Evolutionary conservation across 805 yeast genomes (phyloP).

Genomic region (Candida ponderosae): DNA sequence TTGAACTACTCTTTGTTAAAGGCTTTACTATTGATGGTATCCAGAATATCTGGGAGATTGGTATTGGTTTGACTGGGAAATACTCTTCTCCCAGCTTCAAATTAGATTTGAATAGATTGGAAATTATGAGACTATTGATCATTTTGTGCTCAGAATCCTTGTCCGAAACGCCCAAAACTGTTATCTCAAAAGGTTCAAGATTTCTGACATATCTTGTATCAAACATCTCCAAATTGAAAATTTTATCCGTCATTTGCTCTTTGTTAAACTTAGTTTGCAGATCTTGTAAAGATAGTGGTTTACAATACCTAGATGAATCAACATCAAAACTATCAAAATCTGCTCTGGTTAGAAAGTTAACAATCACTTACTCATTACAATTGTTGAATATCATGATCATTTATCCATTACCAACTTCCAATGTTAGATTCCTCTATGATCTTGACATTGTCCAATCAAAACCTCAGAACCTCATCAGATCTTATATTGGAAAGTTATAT

Average conservation of each 20-base stretch:
- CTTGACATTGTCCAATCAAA: conserved; percentile 23
- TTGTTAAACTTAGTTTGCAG: conserved; percentile 57
- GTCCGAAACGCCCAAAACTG: conserved; percentile 35
- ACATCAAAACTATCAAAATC: conserved; percentile 16
- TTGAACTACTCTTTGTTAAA: conserved; percentile 44
- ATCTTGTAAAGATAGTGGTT: conserved; percentile 40
- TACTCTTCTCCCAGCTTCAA: conserved; percentile 28
- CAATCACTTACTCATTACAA: conserved; percentile 53
- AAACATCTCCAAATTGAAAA: conserved; percentile 38
- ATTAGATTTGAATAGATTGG: conserved; percentile 59
- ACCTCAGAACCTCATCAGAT: conserved; percentile 41
- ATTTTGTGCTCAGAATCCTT: conserved; percentile 50
- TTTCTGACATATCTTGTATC: conserved; percentile 50
- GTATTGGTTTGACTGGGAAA: conserved; percentile 43
- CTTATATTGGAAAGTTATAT: conserved; percentile 43
- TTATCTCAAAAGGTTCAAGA: conserved; percentile 48
- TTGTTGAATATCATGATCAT: conserved; percentile 51
- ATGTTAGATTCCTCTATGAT: conserved; percentile 26
- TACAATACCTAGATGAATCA: conserved; percentile 26
- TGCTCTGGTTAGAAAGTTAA: conserved; percentile 32
- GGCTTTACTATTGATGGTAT: conserved; percentile 42
- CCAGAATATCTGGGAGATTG: conserved; percentile 65
- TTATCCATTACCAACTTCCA: conserved; percentile 54
- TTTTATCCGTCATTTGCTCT: conserved; percentile 55
- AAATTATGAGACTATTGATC: conserved; percentile 53